Conservation (phyloP, 1,139 yeast genomes). For the Saccharomycopsis crataegensis region DNA sequence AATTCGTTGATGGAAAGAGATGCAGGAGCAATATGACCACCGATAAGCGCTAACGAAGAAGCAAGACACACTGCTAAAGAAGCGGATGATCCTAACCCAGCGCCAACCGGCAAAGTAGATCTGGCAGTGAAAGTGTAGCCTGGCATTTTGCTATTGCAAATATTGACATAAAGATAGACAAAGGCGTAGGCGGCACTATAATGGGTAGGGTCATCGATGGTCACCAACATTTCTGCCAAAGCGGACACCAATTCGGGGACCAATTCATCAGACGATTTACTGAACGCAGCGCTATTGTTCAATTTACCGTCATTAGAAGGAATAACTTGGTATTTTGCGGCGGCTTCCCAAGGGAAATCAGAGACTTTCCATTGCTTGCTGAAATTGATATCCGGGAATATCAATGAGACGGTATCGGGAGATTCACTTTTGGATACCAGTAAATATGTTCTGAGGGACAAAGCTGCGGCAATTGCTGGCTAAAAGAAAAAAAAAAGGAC, state of each 20-base stretch:
- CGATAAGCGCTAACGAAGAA: slow-evolving; percentile 60
- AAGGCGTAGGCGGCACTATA: slow-evolving; percentile 83
- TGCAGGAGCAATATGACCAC: slow-evolving; percentile 43
- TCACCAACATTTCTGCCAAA: slow-evolving; percentile 37
- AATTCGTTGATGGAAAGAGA: slow-evolving; percentile 20
- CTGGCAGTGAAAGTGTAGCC: slow-evolving; percentile 60
- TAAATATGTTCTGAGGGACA: slow-evolving; percentile 73
- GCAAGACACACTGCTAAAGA: slow-evolving; percentile 82
- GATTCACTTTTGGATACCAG: slow-evolving; percentile 42
- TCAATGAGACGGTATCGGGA: slow-evolving; percentile 43
- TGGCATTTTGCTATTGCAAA: slow-evolving; percentile 41
- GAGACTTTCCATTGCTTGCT: slow-evolving; percentile 51
- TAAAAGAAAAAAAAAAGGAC: slow-evolving; percentile 16
- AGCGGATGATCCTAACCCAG: slow-evolving; percentile 95
- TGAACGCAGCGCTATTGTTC: slow-evolving; percentile 26
- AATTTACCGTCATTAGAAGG: not conserved
- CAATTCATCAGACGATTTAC: slow-evolving; percentile 46
- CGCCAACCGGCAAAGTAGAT: slow-evolving; percentile 90
- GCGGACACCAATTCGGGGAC: slow-evolving; percentile 51
- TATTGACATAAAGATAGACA: slow-evolving; percentile 60
- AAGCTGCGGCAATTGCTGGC: slow-evolving; percentile 89
- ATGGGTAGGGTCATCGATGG: slow-evolving; percentile 50
- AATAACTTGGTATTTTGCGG: slow-evolving; percentile 24
- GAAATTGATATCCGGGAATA: slow-evolving; percentile 78
- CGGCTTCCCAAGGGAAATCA: slow-evolving; percentile 55